These are phyloP conservation scores for Suillus tomentosus DNA, from an alignment of 768 basidiomycete genomes.

Conservation along the genomic window DNA sequence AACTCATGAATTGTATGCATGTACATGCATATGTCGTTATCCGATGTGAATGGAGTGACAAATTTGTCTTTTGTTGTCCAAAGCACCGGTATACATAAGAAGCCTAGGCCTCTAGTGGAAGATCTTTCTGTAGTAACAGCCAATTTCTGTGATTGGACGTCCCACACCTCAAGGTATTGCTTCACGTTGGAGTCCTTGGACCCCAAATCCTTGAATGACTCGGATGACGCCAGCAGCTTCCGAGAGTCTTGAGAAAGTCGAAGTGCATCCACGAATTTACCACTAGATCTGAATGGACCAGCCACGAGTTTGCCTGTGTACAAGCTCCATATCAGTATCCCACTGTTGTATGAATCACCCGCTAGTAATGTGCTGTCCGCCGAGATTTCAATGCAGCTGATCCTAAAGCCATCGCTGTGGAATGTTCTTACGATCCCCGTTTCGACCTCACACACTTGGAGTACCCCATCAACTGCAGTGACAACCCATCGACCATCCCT, in stretches of 20 bases:
- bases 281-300: background rate
- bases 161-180: background rate
- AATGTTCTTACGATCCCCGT: background rate
- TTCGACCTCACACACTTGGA: background rate
- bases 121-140: too few relatives aligned
- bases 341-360: too few relatives aligned
- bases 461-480: background rate
- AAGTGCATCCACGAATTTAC: background rate
- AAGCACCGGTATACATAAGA: background rate
- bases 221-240: background rate
- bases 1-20: too few relatives aligned
- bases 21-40: too few relatives aligned
- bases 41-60: background rate
- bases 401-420: background rate
- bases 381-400: background rate
- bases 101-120: too few relatives aligned
- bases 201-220: too few relatives aligned
- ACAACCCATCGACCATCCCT: background rate
- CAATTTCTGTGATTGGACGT: background rate
- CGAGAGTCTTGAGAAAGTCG: background rate
- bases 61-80: background rate
- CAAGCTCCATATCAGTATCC: slow-evolving; percentile 1
- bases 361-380: background rate
- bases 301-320: background rate
- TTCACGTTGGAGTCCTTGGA: too few relatives aligned